Evolutionary conservation across 257 asterid genomes (phyloP), one percentile per base, ranked within the genome.

Genomic region (Handroanthus guayacan): DNA sequence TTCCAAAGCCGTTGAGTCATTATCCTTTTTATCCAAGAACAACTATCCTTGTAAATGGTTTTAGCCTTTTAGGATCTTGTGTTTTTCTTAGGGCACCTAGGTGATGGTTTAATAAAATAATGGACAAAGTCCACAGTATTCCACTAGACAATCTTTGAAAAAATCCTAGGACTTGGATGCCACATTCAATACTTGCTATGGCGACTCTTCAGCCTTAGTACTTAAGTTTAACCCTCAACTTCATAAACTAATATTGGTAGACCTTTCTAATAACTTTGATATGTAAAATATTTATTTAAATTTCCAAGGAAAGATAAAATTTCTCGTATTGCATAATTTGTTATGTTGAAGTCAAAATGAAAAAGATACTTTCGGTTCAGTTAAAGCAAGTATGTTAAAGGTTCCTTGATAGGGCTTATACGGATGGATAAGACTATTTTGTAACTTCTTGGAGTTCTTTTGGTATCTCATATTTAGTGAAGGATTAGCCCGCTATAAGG

Each of bases 141-240:
- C 20, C 1, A 8, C 3, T 38, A 8, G 37, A 37, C 55, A 71
- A 71, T 38, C 55, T 18, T 71, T 12, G 67, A 57, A 58, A 25
- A 45, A 57, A 72, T 72, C 76, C 58, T 12, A 72, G 45, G 44
- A 41, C 45, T 25, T 57, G 44, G 20, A 13, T 69, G 17, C 20
- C 44, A 69, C 39, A 0, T 55, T 18, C 54, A 52, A 17, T 56
- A 54, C 39, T 65, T 38, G 50, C 73, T 25, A 20, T 48, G 18
- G 11, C 18, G 13, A 25, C 31, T 16, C 10, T 38, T 39, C 54
- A 54, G 39, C 10, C 71, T 31, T 17, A 43, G 18, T 20, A 4
- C 17, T 9, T 66, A 4, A 4, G 10, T 20, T 66, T 9, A 64
- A 41, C 2, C 8, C 37, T 0, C 5, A 14, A 2, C 25, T 38